A percentile compares a stretch with the other conserved stretches of the same genome.
Conservation (phyloP, 208 protist genomes). For the Leptomonas pyrrhocoris region DNA sequence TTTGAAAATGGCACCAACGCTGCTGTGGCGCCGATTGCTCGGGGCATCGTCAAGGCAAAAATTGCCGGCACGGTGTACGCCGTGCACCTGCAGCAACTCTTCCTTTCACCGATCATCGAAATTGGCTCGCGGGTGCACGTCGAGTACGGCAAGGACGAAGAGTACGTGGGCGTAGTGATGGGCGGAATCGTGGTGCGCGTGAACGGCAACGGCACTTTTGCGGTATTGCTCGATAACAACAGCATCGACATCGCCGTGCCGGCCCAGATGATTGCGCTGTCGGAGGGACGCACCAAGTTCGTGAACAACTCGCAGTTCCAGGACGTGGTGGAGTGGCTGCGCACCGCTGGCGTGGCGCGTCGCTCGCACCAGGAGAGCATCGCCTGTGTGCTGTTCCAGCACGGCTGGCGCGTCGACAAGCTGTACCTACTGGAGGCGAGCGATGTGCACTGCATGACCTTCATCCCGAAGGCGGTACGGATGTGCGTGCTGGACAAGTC, state of each 20-base stretch:
- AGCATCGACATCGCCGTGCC: constrained; percentile 79
- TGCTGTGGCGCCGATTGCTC: constrained; percentile 47
- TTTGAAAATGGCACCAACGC: constrained; percentile 54
- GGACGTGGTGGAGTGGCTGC: constrained; percentile 78
- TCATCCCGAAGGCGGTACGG: constrained; percentile 57
- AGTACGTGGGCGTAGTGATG: constrained; percentile 38
- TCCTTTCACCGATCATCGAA: constrained; percentile 73
- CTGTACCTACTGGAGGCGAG: constrained; percentile 77
- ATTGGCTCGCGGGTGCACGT: constrained; percentile 81
- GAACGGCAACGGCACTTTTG: constrained; percentile 80
- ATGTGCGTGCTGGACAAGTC: constrained; percentile 69
- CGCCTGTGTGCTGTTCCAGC: constrained; percentile 73
- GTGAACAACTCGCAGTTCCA: constrained; percentile 50
- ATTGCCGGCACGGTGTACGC: constrained; percentile 77
- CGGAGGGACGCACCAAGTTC: constrained; percentile 58
- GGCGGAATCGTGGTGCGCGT: constrained; percentile 78
- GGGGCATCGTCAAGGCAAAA: constrained; percentile 55
- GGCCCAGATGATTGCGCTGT: constrained; percentile 62
- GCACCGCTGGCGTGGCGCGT: constrained; percentile 67
- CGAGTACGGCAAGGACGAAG: constrained; percentile 48
- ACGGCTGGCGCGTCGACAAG: constrained; percentile 80
- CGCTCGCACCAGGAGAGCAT: constrained; percentile 73
- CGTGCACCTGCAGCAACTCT: constrained; percentile 61
- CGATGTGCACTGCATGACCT: constrained; percentile 75
- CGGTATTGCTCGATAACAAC: constrained; percentile 86